Percentiles rank a stretch among this genome's conserved stretches.
Conservation (phyloP, 2,329 filamentous ascomycete genomes). For the Ophiostoma himal-ulmi region DNA sequence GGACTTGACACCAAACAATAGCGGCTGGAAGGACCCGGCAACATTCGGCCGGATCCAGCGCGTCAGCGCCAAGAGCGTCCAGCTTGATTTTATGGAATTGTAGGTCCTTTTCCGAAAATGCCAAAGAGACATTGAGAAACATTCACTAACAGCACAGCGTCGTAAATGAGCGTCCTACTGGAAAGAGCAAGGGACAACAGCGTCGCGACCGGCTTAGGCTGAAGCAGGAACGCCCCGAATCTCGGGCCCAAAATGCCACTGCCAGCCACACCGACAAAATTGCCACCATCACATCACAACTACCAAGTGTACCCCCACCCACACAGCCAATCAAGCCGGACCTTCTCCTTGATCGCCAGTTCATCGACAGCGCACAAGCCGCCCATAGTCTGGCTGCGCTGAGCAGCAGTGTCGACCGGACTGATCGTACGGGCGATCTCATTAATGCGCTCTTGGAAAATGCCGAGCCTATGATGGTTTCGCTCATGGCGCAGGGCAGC, state of each 20-base stretch:
- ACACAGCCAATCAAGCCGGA: conserved; percentile 22
- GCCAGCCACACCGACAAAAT: background rate
- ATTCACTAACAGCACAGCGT: background rate
- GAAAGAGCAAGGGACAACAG: conserved; percentile 15
- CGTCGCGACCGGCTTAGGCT: conserved; percentile 20
- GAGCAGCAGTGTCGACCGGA: conserved; percentile 18
- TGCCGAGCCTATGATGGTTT: conserved; percentile 42
- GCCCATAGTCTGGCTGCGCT: conserved; percentile 50
- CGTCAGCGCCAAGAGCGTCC: conserved; percentile 58
- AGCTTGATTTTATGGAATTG: conserved; percentile 66
- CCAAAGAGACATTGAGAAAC: background rate
- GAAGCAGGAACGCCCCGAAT: conserved; percentile 17
- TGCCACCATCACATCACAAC: background rate
- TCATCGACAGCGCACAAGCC: conserved; percentile 59
- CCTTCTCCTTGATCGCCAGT: conserved; percentile 33
- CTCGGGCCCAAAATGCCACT: background rate
- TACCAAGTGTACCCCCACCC: background rate
- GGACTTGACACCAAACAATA: conserved; percentile 45
- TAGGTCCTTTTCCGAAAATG: conserved; percentile 35
- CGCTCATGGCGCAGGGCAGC: conserved; percentile 46
- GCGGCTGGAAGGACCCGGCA: conserved; percentile 52
- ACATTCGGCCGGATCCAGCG: conserved; percentile 61
- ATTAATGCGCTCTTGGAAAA: conserved; percentile 54
- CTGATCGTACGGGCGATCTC: conserved; percentile 42
- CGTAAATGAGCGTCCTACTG: background rate